Evolutionary conservation across 2,329 filamentous ascomycete species (phyloP).

Genomic region (Alternaria alternata): DNA sequence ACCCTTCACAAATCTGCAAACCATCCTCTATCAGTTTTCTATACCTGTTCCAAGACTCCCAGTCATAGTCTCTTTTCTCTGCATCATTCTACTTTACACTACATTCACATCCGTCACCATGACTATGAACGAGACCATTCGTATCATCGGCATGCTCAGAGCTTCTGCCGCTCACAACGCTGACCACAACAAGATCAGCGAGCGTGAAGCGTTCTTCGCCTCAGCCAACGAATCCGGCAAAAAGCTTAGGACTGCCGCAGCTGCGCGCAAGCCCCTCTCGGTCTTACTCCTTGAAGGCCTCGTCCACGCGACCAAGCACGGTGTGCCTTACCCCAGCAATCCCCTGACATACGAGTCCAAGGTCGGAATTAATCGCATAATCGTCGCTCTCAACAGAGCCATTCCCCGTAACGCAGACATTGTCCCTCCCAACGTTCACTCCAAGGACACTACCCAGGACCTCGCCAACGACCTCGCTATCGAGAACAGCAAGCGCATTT

Average conservation of each 20-base stretch:
- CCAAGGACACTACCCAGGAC: conserved; percentile 19
- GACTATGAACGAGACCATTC: conserved; percentile 34
- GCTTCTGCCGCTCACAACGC: conserved; percentile 32
- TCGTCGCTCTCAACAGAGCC: conserved; percentile 26
- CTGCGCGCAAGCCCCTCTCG: conserved; percentile 14
- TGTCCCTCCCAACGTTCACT: neutral
- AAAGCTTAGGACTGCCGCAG: conserved; percentile 9
- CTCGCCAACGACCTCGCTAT: conserved; percentile 31
- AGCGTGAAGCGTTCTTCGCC: conserved; percentile 9
- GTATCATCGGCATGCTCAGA: conserved; percentile 35
- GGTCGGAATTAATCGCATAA: conserved; percentile 23
- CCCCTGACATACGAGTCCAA: conserved; percentile 26
- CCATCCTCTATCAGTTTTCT: neutral
- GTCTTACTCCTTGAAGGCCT: conserved; percentile 29
- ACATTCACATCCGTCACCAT: conserved; percentile 3
- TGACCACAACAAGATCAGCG: conserved; percentile 29
- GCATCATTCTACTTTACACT: neutral
- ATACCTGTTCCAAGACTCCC: conserved; percentile 1
- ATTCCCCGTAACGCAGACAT: conserved; percentile 8
- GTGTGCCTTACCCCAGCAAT: conserved; percentile 17
- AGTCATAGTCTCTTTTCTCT: neutral
- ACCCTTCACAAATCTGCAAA: neutral
- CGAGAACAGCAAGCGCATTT: conserved; percentile 31
- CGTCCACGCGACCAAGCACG: conserved; percentile 21
- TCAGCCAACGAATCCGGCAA: conserved; percentile 1